These are phyloP conservation scores for Quercus phellos DNA, from an alignment of 331 rosid genomes.

Conservation along the genomic window DNA sequence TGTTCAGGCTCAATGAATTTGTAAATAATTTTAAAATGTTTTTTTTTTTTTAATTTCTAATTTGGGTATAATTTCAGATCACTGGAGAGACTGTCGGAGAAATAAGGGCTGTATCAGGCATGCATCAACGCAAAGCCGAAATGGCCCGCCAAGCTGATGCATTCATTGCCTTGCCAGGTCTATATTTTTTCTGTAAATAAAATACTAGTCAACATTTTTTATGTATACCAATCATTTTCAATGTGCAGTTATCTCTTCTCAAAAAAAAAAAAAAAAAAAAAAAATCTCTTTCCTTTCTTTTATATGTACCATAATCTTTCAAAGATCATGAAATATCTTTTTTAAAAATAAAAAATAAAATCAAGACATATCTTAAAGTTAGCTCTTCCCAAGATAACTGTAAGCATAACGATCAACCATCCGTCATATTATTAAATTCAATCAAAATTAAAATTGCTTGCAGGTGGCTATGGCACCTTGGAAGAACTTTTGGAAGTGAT, in stretches of 20 bases:
- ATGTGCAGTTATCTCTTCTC: neutral
- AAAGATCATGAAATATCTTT: neutral
- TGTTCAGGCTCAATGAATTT: no score
- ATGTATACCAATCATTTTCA: neutral
- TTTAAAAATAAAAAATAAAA: neutral
- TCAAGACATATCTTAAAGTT: neutral
- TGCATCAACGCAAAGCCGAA: slow-evolving; percentile 97
- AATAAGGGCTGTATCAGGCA: slow-evolving; percentile 66
- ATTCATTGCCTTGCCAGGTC: slow-evolving; percentile 87
- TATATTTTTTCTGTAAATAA: neutral
- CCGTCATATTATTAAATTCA: neutral
- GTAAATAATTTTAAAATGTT: neutral
- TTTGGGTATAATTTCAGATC: slow-evolving; percentile 32
- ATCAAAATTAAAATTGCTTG: neutral
- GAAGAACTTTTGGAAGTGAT: slow-evolving; percentile 85
- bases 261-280: no score
- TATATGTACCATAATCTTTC: neutral
- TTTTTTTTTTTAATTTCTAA: no score
- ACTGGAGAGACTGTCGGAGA: slow-evolving; percentile 85
- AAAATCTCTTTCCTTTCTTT: neutral
- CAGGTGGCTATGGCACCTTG: slow-evolving; percentile 93
- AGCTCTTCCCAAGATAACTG: slow-evolving; percentile 16
- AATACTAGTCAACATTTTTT: neutral
- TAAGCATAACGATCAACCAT: slow-evolving; percentile 18
- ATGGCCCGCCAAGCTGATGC: slow-evolving; percentile 90